Evolutionary conservation across 2,329 filamentous ascomycete species (phyloP), one percentile per base, ranked within the genome.

Genomic region (Cephalotrichum gorgonifer): DNA sequence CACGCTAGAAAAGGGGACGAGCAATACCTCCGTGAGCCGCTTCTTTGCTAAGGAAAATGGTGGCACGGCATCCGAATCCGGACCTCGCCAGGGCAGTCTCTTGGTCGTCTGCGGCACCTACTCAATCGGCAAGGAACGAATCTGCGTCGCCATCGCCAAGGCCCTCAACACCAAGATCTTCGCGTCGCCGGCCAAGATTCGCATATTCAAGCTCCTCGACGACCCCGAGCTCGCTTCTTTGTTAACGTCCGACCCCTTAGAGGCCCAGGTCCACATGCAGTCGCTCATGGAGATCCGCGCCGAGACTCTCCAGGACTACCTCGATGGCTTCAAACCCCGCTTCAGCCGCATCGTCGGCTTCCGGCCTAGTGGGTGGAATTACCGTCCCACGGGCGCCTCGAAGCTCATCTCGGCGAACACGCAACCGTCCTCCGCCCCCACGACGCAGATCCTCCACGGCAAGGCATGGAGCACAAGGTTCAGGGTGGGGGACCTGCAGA

Each of bases 201-300:
- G 83, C 54, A 88, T 97, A 25, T 90, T 88, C 66, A 75, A 78
- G 22, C 88, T 88, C 54, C 77, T 98, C 1, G 89, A 89, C 60
- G 91, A 97, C 60, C 75, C 85, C 0, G 90, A 95, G 60, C 76
- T 98, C 4, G 73, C 82, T 25, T 75, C 78, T 0, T 76, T 88
- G 4, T 76, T 98, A 58, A 98, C 93, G 0, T 74, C 75, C 7
- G 72, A 96, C 60, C 89, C 93, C 0, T 70, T 77, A 22, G 86
- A 88, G 57, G 93, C 93, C 0, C 91, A 97, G 64, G 89, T 98
- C 0, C 93, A 98, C 67, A 96, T 98, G 90, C 94, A 95, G 57
- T 89, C 86, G 58, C 74, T 98, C 9, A 93, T 93, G 74, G 91
- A 97, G 64, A 89, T 98, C 55, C 83, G 89, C 25, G 83, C 89